Base-by-base conservation (phyloP, 1,284 basidiomycete genomes). In the Fomitopsis schrenkii region DNA sequence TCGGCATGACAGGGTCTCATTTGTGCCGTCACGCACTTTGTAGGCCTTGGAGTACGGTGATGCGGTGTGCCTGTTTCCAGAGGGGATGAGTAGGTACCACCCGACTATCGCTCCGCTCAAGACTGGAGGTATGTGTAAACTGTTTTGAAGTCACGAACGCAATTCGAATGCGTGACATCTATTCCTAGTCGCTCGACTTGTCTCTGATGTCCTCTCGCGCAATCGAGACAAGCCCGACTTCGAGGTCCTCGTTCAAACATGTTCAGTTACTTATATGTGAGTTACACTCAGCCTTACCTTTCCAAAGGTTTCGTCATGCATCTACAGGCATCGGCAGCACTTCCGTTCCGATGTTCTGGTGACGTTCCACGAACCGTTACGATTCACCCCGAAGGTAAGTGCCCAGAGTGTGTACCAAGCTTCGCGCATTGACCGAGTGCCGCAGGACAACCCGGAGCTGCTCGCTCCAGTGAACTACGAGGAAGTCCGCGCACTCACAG, bases 311-410 rank as follows among this genome's bases (percentile, higher is more conserved):
- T 12, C 15, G 45, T 30, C 28, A 42, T 35, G 38, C 44, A 38
- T 40, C 55, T 62, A 65, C 61, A 80, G 80, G 70, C 81, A 84
- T 63, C 79, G 82, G 19, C 86, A 94, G 69, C 88, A 93, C 72
- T 95, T 93, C 69, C 85, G 93, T 33, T 92, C 90, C 7, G 93
- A 94, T 67, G 91, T 95, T 7, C 76, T 95, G 35, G 90, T 95
- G 33, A 91, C 89, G 0, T 95, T 92, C 72, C 88, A 94, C 68
- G 78, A 83, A 12, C 91, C 93, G 0, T 80, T 93, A 70, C 79
- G 72, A 45, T 89, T 92, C 66, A 79, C 79, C 5, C 85, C 87
- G 4, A 84, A 85, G 78, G 90, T 83, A 66, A 30, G 67, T 56
- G 1, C 36, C 41, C 14, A 48, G 10, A 41, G 42, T 10, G 26